These are phyloP conservation scores for Dendrobium officinale DNA, from an alignment of 106 monocot genomes.

Conservation along the genomic window DNA sequence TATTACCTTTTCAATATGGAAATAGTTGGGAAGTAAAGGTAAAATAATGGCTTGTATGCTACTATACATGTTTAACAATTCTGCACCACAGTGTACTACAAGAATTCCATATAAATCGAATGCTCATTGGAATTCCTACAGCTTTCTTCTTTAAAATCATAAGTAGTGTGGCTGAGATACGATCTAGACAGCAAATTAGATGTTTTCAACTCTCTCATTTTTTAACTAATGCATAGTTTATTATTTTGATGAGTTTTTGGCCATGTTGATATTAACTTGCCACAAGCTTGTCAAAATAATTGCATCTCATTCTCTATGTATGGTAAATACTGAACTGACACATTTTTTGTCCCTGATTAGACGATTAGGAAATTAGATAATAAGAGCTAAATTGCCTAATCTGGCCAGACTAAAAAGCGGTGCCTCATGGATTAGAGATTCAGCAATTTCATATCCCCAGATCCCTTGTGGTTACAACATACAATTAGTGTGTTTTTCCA, in stretches of 20 bases:
- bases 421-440: too few relatives aligned
- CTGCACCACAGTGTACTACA: not conserved
- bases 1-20: not conserved
- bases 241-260: not conserved
- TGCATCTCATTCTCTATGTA: too few relatives aligned
- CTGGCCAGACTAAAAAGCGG: too few relatives aligned
- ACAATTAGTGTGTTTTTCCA: too few relatives aligned
- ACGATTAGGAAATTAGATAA: too few relatives aligned
- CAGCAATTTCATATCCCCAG: too few relatives aligned
- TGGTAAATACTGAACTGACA: too few relatives aligned
- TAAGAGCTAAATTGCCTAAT: too few relatives aligned
- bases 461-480: too few relatives aligned
- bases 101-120: not conserved
- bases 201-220: not conserved
- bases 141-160: not conserved
- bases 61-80: not conserved
- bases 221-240: not conserved
- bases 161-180: not conserved
- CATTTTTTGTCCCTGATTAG: too few relatives aligned
- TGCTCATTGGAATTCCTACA: not conserved
- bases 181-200: not conserved
- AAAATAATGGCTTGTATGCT: not conserved
- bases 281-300: not conserved
- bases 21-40: not conserved
- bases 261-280: not conserved